Percentiles rank a stretch among this genome's conserved stretches.
Conservation (phyloP, 169 alveolate species). For the Plasmodium sp. region DNA sequence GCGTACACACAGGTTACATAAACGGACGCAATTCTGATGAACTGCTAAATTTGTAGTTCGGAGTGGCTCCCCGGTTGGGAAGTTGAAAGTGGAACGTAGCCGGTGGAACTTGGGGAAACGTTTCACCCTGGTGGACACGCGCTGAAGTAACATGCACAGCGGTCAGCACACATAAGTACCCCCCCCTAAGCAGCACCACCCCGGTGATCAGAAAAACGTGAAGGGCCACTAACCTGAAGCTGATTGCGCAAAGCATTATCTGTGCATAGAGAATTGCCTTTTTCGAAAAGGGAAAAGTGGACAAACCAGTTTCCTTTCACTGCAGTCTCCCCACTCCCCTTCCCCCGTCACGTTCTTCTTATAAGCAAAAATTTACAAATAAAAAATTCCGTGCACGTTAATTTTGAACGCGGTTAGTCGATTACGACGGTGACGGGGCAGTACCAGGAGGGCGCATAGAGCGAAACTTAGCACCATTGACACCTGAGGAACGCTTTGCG, state of each 20-base stretch:
- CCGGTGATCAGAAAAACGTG: not conserved
- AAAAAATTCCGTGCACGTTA: not conserved
- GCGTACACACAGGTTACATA: not conserved
- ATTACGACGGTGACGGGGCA: not conserved
- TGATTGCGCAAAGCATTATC: not conserved
- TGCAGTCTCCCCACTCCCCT: not conserved
- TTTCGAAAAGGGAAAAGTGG: not conserved
- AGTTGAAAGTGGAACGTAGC: not conserved
- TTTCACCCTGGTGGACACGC: not conserved
- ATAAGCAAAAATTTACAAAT: slow-evolving; percentile 21
- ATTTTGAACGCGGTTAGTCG: not conserved
- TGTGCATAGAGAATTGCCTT: not conserved
- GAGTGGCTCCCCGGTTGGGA: not conserved
- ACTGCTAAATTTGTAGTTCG: not conserved
- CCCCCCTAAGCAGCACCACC: not conserved
- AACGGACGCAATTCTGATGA: not conserved
- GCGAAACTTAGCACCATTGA: not conserved
- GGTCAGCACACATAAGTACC: not conserved
- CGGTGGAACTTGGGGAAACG: not conserved
- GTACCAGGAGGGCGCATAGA: not conserved
- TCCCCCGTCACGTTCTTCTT: not conserved
- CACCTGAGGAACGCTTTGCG: not conserved
- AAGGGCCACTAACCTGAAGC: not conserved
- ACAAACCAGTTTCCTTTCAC: not conserved
- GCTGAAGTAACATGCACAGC: not conserved